Evolutionary conservation across 371 early-diverging fungal species (phyloP), one percentile per base, ranked within the genome.

Genomic region (Rhizomucor miehei): DNA sequence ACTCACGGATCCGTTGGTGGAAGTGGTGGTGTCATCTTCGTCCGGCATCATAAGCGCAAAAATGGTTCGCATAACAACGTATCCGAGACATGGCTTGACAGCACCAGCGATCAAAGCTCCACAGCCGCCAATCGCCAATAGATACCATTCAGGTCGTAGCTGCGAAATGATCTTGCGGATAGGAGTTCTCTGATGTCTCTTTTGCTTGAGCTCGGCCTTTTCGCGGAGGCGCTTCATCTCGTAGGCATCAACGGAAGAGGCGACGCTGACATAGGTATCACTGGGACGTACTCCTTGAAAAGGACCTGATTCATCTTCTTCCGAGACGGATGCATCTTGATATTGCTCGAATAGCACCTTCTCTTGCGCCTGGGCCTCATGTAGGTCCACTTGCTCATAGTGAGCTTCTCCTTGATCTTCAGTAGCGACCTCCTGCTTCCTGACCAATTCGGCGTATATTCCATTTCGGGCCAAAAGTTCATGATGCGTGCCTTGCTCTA

Each of bases 401-500:
- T 59, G 35, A 52, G 6, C 37, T 24, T 51, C 25, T 2, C 55
- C 52, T 5, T 43, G 47, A 34, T 53, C 20, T 1, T 53, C 24
- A 29, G 46, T 54, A 11, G 44, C 40, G 21, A 81, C 67, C 39
- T 75, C 66, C 44, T 82, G 82, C 44, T 74, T 72, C 29, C 69
- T 65, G 13, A 81, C 82, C 24, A 82, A 53, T 13, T 65, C 73
- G 19, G 59, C 54, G 45, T 83, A 83, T 8, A 56, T 51, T 17
- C 77, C 76, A 14, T 73, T 50, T 3, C 44, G 48, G 1, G 51
- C 70, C 38, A 83, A 51, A 2, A 86, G 62, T 12, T 79, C 65
- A 9, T 78, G 69, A 59, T 90, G 90, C 0, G 74, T 81, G 45
- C 90, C 90, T 14, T 56, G 59, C 62, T 90, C 90, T 13, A 85